Evolutionary conservation across 2,329 filamentous ascomycete genomes (phyloP).

Genomic region (Colletotrichum cuscutae): DNA sequence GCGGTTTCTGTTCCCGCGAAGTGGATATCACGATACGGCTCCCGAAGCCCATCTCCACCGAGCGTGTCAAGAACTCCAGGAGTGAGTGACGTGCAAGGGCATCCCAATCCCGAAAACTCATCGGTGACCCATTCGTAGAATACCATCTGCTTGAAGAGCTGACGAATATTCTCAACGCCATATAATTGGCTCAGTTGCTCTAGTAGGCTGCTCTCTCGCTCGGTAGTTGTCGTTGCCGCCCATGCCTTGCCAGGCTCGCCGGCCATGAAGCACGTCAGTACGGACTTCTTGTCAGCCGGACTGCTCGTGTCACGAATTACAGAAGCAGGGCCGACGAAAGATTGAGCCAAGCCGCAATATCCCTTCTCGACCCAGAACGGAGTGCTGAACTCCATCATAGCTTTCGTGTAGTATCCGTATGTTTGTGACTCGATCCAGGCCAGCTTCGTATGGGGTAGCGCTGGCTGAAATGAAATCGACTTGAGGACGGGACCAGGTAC

Average conservation of each 20-base stretch:
- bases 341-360: constrained; percentile 57
- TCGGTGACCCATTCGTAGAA: constrained; percentile 51
- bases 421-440: constrained; percentile 44
- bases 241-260: constrained; percentile 48
- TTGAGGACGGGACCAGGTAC: constrained; percentile 58
- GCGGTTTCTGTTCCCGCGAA: constrained; percentile 67
- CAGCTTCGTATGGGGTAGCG: constrained; percentile 53
- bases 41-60: constrained; percentile 45
- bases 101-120: constrained; percentile 50
- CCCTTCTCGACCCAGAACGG: constrained; percentile 52
- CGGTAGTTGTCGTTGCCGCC: constrained; percentile 37
- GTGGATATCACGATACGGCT: constrained; percentile 44
- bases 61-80: constrained; percentile 50
- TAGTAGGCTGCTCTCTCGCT: constrained; percentile 39
- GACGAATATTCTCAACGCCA: constrained; percentile 21
- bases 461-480: constrained; percentile 58
- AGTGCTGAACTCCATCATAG: constrained; percentile 53
- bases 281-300: constrained; percentile 42
- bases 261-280: constrained; percentile 53
- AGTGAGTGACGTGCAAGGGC: constrained; percentile 48
- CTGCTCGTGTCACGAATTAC: constrained; percentile 56
- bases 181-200: constrained; percentile 42
- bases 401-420: constrained; percentile 63
- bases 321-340: constrained; percentile 55
- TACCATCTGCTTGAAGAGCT: constrained; percentile 45